Evolutionary conservation across 345 rosid species (phyloP), one percentile per base, ranked within the genome.

Genomic region (Rhizophora apiculata): DNA sequence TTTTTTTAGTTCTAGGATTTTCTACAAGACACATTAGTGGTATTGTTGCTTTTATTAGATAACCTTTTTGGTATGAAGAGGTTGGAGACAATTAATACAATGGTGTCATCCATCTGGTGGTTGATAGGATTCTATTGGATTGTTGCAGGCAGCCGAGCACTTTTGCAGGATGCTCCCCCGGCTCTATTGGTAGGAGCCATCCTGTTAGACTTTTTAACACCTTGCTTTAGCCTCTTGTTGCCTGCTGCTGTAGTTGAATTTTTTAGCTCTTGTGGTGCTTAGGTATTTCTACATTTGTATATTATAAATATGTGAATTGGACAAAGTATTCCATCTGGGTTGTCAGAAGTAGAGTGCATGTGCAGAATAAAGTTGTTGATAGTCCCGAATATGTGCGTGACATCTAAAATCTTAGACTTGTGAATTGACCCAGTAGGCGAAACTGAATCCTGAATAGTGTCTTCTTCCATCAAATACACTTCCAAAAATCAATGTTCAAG

Each of bases 321-420:
- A 43, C 18, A 11, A 3, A 43, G 19, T 11, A 43, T 43, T 43
- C 49, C 49, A 43, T 4, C 49, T 13, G 49, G 19, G 49, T 15
- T 43, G 49, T 15, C 0, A 13, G 19, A 43, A 43, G 49, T 43
- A 15, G 3, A 6, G 15, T 13, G 1, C 4, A 5, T 43, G 49
- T 13, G 49, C 49, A 43, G 16, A 43, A 43, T 15, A 43, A 43
- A 13, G 49, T 43, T 9, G 19, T 15, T 43, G 3, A 15, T 43
- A 43, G 49, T 43, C 16, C 15, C 3, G 5, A 43, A 11, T 11
- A 11, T 43, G 4, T 43, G 49, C 49, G 3, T 43, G 49, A 43
- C 24, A 73, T 86, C 86, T 77, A 84, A 73, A 77, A 89, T 83
- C 68, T 79, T 81, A 9, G 86, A 83, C 79, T 83, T 86, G 75